Percentiles rank a stretch among this genome's conserved stretches.
Evolutionary conservation across 768 basidiomycete species (phyloP).

Genomic region (Leccinum longicurvipes): DNA sequence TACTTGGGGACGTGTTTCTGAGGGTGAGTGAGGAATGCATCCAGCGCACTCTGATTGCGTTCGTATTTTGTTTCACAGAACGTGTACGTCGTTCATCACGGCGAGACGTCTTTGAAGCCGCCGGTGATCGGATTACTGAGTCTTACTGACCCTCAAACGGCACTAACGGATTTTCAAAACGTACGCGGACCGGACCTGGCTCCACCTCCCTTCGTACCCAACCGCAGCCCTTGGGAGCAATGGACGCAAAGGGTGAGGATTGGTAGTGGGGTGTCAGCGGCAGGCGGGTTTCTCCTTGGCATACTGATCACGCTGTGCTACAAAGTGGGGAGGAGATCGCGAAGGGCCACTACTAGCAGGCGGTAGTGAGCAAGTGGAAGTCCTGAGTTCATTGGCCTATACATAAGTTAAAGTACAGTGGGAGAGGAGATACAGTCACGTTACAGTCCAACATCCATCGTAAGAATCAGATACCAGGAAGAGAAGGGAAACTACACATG

Average conservation of each 20-base stretch:
- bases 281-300: conserved; percentile 38
- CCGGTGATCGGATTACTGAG: conserved; percentile 46
- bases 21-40: conserved; percentile 34
- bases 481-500: not conserved
- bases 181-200: conserved; percentile 42
- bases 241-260: conserved; percentile 18
- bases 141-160: conserved; percentile 37
- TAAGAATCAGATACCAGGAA: not conserved
- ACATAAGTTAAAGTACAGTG: no score
- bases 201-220: conserved; percentile 18
- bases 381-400: not conserved
- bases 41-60: not conserved
- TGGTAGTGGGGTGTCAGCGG: conserved; percentile 24
- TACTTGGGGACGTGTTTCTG: conserved; percentile 57
- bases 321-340: conserved; percentile 5
- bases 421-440: not conserved
- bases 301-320: conserved; percentile 23
- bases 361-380: conserved; percentile 3
- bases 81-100: conserved; percentile 50
- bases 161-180: conserved; percentile 38
- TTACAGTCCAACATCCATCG: not conserved
- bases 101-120: conserved; percentile 35
- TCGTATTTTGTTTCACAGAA: conserved; percentile 37
- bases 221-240: conserved; percentile 2
- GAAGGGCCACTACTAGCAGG: not conserved